A percentile compares a stretch with the other conserved stretches of the same genome.
Conservation (phyloP, 2,329 filamentous ascomycete species). For the Talaromyces sp. region DNA sequence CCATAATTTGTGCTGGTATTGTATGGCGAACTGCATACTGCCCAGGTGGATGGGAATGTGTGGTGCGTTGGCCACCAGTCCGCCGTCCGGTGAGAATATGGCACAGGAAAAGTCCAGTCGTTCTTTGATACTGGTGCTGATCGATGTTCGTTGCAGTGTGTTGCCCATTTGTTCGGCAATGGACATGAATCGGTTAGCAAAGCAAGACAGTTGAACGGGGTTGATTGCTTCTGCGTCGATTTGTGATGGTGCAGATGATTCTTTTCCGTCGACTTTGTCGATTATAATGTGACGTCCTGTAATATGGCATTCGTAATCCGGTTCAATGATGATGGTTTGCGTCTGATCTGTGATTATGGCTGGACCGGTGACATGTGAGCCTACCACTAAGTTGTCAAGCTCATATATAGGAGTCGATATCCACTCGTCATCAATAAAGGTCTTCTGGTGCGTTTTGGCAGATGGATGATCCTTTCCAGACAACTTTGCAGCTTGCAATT, state of each 20-base stretch:
- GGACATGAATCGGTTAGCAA: constrained; percentile 77
- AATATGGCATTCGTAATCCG: constrained; percentile 66
- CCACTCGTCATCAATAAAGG: constrained; percentile 76
- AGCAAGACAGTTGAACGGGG: constrained; percentile 71
- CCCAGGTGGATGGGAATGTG: constrained; percentile 75
- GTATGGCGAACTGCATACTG: constrained; percentile 74
- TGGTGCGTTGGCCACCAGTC: constrained; percentile 62
- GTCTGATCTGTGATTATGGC: constrained; percentile 35
- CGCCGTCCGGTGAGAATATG: constrained; percentile 68
- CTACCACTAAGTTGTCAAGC: constrained; percentile 64
- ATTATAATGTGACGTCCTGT: constrained; percentile 81
- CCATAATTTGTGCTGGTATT: constrained; percentile 70
- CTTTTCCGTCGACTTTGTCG: constrained; percentile 58
- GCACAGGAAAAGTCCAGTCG: constrained; percentile 77
- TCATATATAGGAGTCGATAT: constrained; percentile 73
- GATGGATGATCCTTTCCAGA: constrained; percentile 58
- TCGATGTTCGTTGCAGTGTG: constrained; percentile 73
- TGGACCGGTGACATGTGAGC: constrained; percentile 58
- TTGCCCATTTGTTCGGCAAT: constrained; percentile 81
- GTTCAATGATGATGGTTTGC: constrained; percentile 50
- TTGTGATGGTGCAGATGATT: constrained; percentile 33
- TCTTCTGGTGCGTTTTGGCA: constrained; percentile 42
- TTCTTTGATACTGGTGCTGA: constrained; percentile 80
- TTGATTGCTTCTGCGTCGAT: constrained; percentile 56
- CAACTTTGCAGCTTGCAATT: constrained; percentile 51